These are phyloP conservation scores for Adansonia grandidieri DNA, from an alignment of 441 rosid genomes.

Conservation along the genomic window DNA sequence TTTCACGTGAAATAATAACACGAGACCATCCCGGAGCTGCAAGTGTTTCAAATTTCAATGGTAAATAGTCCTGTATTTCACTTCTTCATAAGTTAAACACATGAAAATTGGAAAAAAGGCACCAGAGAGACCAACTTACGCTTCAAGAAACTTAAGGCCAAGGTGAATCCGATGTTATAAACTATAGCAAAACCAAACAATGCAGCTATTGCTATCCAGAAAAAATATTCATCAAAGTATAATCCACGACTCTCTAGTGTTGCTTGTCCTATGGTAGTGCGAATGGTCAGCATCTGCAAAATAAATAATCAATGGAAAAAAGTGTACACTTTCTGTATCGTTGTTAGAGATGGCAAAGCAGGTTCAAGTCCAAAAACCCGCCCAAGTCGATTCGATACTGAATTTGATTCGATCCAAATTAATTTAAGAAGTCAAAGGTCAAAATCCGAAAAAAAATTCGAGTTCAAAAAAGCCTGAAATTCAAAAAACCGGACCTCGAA, in stretches of 20 bases:
- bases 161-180: conserved; percentile 45
- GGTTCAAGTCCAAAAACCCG: too few species aligned
- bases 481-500: too few species aligned
- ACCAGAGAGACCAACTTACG: conserved; percentile 34
- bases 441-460: too few species aligned
- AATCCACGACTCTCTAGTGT: conserved; percentile 48
- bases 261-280: conserved; percentile 44
- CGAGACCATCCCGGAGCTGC: conserved; percentile 54
- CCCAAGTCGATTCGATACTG: not conserved
- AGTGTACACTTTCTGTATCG: not conserved
- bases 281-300: not conserved
- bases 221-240: conserved; percentile 37
- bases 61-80: not conserved
- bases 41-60: conserved; percentile 6
- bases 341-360: too few species aligned
- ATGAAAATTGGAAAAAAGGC: not conserved
- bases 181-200: conserved; percentile 43
- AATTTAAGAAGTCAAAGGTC: too few species aligned
- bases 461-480: too few species aligned
- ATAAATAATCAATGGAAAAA: not conserved
- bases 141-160: conserved; percentile 52
- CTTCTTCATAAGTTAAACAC: not conserved
- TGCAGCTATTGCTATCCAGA: conserved; percentile 50
- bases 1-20: conserved; percentile 51
- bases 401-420: not conserved